These are phyloP conservation scores for Endocarpon pusillum DNA, from an alignment of 495 filamentous ascomycete species.

Conservation along the genomic window DNA sequence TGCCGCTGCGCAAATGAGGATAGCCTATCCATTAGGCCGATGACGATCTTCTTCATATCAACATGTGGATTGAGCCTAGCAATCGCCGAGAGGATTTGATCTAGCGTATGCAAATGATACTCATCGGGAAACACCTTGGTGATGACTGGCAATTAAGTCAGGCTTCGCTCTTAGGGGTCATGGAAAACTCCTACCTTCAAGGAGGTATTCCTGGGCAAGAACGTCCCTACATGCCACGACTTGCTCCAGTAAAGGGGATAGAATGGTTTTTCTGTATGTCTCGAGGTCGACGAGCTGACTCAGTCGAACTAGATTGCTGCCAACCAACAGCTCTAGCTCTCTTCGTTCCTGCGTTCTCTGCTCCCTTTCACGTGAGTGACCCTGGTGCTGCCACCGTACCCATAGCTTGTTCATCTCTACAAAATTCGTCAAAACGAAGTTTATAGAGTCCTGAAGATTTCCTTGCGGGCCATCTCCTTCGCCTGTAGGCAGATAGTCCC, in stretches of 20 bases:
- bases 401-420: constrained; percentile 99
- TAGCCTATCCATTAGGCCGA: constrained; percentile 90
- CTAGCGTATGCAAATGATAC: constrained; percentile 89
- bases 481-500: constrained; percentile 69
- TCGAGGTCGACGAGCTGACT: constrained; percentile 94
- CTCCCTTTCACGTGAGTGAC: constrained; percentile 86
- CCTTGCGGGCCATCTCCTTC: constrained; percentile 82
- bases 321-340: constrained; percentile 86
- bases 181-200: constrained; percentile 48
- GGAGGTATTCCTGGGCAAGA: constrained; percentile 87
- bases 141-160: constrained; percentile 43
- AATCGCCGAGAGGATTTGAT: constrained; percentile 82
- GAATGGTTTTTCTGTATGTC: constrained; percentile 76
- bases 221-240: constrained; percentile 97
- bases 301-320: constrained; percentile 84
- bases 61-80: constrained; percentile 86
- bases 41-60: constrained; percentile 94
- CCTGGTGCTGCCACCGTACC: constrained; percentile 94
- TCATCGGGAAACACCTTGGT: constrained; percentile 99
- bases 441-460: constrained; percentile 92
- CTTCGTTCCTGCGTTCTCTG: constrained; percentile 84
- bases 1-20: constrained; percentile 85
- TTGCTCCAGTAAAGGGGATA: constrained; percentile 81
- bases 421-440: constrained; percentile 93
- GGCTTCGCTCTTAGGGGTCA: constrained; percentile 9